Evolutionary conservation across 2,329 filamentous ascomycete genomes (phyloP).

Genomic region (Clonostachys rosea): DNA sequence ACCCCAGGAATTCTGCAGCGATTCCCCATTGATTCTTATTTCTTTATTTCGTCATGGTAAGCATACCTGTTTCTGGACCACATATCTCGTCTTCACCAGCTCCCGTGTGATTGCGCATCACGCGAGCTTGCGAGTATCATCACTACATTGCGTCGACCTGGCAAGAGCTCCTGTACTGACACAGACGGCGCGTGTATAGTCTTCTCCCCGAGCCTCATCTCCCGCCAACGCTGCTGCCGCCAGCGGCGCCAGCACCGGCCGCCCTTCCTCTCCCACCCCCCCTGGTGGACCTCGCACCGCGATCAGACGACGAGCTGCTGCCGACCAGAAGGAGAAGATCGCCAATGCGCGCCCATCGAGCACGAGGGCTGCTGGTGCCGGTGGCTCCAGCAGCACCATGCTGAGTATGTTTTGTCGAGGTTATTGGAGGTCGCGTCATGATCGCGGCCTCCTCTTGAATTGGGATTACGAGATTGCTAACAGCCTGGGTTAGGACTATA

Average conservation of each 20-base stretch:
- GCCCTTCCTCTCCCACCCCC: conserved; percentile 80
- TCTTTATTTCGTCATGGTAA: conserved; percentile 21
- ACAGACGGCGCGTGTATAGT: conserved; percentile 25
- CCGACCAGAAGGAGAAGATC: conserved; percentile 95
- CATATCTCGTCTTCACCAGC: too few relatives aligned
- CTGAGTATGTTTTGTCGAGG: conserved; percentile 63
- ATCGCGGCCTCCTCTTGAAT: too few relatives aligned
- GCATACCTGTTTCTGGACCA: conserved; percentile 3
- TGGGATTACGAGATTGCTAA: too few relatives aligned
- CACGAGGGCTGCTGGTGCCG: conserved; percentile 89
- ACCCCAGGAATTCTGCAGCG: conserved; percentile 23
- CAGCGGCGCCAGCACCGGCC: conserved; percentile 66
- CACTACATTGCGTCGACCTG: too few relatives aligned
- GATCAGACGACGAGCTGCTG: conserved; percentile 90
- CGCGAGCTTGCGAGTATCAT: too few relatives aligned
- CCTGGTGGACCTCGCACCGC: conserved; percentile 93
- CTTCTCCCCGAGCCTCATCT: conserved; percentile 56
- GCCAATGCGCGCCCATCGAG: conserved; percentile 90
- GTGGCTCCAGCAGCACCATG: conserved; percentile 97
- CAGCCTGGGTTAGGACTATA: conserved; percentile 65
- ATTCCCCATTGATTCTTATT: conserved; percentile 16
- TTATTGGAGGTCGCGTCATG: background rate
- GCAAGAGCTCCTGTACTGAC: too few relatives aligned
- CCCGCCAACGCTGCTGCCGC: conserved; percentile 52
- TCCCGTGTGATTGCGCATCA: too few relatives aligned